Evolutionary conservation across 1,139 yeast genomes (phyloP), one percentile per base, ranked within the genome.

Genomic region (Blastobotrys ciferrii): DNA sequence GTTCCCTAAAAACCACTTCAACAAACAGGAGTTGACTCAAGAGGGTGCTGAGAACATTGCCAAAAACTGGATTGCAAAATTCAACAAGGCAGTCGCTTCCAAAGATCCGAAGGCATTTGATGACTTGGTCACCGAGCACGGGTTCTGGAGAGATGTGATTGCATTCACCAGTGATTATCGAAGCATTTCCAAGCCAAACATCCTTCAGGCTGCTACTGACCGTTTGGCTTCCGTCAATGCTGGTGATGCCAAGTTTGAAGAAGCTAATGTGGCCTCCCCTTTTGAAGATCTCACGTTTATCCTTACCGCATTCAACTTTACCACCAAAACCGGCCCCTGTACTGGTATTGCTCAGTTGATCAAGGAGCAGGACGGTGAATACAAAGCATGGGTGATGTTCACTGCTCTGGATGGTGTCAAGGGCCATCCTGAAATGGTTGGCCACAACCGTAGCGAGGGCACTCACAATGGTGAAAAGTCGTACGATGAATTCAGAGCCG

Each of bases 321-420:
- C 42, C 7, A 46, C 54, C 15, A 15, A 44, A 14, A 15, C 53
- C 25, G 58, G 58, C 4, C 43, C 53, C 4, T 38, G 50, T 31
- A 31, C 40, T 19, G 53, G 43, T 9, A 45, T 47, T 14, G 58
- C 32, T 11, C 45, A 46, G 13, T 46, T 55, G 14, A 39, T 52
- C 40, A 43, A 45, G 39, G 60, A 61, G 36, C 48, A 53, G 18
- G 47, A 60, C 32, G 56, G 58, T 46, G 66, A 66, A 6, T 48
- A 68, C 45, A 67, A 63, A 50, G 73, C 71, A 1, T 60, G 65
- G 50, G 53, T 68, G 1, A 49, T 72, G 28, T 72, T 57, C 57
- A 69, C 77, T 0, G 58, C 61, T 1, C 58, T 73, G 46, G 73
- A 72, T 37, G 67, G 66, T 47, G 63, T 71, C 35, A 50, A 58